A percentile compares a stretch with the other conserved stretches of the same genome.
Evolutionary conservation across 225 moss, liverwort and hornwort species (phyloP).

Genomic region (Climacium dendroides): DNA sequence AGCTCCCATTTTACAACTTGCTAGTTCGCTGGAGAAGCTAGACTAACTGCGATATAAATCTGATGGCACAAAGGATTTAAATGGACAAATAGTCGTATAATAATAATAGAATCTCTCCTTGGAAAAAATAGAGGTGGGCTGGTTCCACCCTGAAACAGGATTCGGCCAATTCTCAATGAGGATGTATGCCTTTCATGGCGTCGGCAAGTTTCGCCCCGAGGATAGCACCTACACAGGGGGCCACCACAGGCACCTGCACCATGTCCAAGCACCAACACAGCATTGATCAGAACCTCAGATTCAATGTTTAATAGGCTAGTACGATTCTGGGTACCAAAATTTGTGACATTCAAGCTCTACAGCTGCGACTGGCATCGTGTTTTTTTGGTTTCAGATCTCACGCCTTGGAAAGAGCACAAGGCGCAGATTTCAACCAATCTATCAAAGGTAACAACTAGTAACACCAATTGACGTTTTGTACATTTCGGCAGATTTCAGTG

Average conservation of each 20-base stretch:
- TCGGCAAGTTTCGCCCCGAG: constrained; percentile 11
- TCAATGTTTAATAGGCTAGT: background rate
- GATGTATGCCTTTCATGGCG: constrained; percentile 11
- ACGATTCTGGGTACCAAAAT: background rate
- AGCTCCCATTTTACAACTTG: background rate
- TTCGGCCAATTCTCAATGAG: background rate
- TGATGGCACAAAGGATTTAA: background rate
- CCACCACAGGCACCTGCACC: constrained; percentile 15
- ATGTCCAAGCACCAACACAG: background rate
- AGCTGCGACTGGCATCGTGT: background rate
- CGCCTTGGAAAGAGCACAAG: background rate
- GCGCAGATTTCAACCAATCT: background rate
- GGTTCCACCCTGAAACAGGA: background rate
- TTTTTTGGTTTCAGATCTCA: background rate
- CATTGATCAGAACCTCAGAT: background rate
- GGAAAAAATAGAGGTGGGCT: background rate
- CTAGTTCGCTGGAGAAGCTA: background rate
- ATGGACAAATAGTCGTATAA: background rate
- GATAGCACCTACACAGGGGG: constrained; percentile 23
- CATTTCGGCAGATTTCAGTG: background rate
- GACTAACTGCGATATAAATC: background rate
- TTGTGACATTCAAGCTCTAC: background rate
- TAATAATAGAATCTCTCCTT: background rate
- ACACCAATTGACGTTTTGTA: background rate
- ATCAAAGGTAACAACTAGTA: background rate